Base-by-base conservation (phyloP, 768 basidiomycete species). In the Podaxis sp. region DNA sequence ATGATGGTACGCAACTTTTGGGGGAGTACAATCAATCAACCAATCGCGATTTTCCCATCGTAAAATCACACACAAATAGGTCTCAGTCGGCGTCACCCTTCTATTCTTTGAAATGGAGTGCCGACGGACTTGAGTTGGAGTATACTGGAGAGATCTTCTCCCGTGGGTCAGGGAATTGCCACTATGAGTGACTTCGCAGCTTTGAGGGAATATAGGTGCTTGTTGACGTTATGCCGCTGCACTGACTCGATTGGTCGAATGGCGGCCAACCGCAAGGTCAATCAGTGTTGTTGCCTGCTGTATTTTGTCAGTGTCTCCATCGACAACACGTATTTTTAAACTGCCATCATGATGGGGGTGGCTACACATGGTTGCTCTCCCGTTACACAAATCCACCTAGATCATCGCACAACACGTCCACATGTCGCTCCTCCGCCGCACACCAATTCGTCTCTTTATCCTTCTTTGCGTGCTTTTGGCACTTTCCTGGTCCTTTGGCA, bases 401-500 rank as follows among this genome's bases (percentile, higher is more conserved):
- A 42, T 25, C 47, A 23, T 25, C 42, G 6, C 35, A 44, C n/a
- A 5, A 18, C 14, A 21, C 48, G 21, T 27, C 16, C 46, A 51
- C 76, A 47, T 81, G 81, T 27, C 76, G 78, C 35, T 79, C 83
- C 6, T 79, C 38, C 59, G 59, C 55, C 59, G 59, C 52, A 60
- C 50, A 38, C 44, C 42, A 27, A 18, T 35, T 27, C 59, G 85
- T 51, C 64, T 83, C 61, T n/a, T 82, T 50, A 66, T 78, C 63
- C 57, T 78, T 35, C 35, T 75, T n/a, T 42, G 75, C 35, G 50
- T 81, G 50, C 65, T 82, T 47, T 16, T 77, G 42, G 67, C 70
- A 44, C 56, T 77, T 58, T 42, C 78, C 46, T 69, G 81, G 66
- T 73, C 79, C 69, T 72, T 77, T 64, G 76, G 76, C 57, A 68